phyloP scores from a whole-genome alignment of 441 rosid genomes.

The Erodium texanum region DNA sequence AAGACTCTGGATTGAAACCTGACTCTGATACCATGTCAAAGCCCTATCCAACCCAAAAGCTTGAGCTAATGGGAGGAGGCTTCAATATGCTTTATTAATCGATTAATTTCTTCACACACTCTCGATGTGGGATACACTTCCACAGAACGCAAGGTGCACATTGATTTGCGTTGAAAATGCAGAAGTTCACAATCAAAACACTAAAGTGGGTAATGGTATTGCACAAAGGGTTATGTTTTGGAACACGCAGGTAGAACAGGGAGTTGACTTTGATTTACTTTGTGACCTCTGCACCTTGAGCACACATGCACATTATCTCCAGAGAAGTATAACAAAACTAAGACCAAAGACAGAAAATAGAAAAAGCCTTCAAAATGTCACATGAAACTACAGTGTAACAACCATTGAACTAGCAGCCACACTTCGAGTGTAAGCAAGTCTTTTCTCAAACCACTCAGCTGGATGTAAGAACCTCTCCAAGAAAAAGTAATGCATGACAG shows the following conservation, averaged over 20 bases:
- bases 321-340: not conserved
- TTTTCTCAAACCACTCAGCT: slow-evolving; percentile 98
- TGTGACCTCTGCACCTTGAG: slow-evolving; percentile 6
- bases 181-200: not conserved
- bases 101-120: no score
- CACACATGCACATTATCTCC: not conserved
- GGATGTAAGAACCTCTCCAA: slow-evolving; percentile 86
- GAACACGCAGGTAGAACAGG: not conserved
- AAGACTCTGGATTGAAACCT: no score
- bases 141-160: not conserved
- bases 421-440: slow-evolving; percentile 94
- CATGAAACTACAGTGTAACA: slow-evolving; percentile 21
- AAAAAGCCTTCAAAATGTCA: slow-evolving; percentile 5
- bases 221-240: not conserved
- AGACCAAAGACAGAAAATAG: not conserved
- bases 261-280: not conserved
- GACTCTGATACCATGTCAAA: no score
- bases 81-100: no score
- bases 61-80: no score
- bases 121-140: no score
- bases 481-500: slow-evolving; percentile 95
- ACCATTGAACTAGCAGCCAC: slow-evolving; percentile 98
- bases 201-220: not conserved
- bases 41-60: no score
- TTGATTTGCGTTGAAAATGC: not conserved